Base-by-base conservation (phyloP, 1,284 basidiomycete species). In the Ceratobasidium sp. region DNA sequence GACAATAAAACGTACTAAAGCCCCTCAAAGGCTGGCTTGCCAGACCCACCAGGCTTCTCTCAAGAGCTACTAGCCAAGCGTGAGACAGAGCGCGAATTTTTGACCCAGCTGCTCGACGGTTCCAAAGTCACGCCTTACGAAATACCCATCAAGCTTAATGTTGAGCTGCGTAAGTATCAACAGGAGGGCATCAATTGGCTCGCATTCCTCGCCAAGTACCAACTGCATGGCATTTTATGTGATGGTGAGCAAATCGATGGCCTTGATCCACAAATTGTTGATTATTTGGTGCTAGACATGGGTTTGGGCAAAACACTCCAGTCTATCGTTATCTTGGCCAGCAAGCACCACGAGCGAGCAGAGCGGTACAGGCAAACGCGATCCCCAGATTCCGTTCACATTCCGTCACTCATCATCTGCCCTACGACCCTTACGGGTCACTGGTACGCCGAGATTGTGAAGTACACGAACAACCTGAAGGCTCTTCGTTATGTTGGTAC, bases 131-230 rank as follows among this genome's bases (percentile, higher is more conserved):
- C 95, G 74, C 88, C 90, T 72, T 99, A 99, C 77, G 79, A 81
- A 54, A 87, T 99, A 4, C 95, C 96, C 0, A 87, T 97, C 71
- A 80, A 82, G 56, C 91, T 99, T 82, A 94, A 96, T 71, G 94
- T 95, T 42, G 94, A 98, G 74, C 82, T 99, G 56, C 88, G 97
- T 69, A 94, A 95, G 77, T 99, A 99, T 76, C 97, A 99, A 78
- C 91, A 93, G 77, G 97, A 99, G 71, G 97, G 97, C 50, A 93
- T 99, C 74, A 98, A 95, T 77, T 99, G 97, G 97, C 83, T 99
- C 53, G 97, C 97, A 0, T 99, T 99, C 82, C 82, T 99, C 47
- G 91, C 95, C 30, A 93, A 96, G 77, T 98, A 96, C 76, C 97
- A 99, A 77, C 80, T 99, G 4, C 97, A 99, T 77, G 97, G 97